These are phyloP conservation scores for Phaseolus coccineus DNA, from an alignment of 331 rosid species.

Conservation along the genomic window DNA sequence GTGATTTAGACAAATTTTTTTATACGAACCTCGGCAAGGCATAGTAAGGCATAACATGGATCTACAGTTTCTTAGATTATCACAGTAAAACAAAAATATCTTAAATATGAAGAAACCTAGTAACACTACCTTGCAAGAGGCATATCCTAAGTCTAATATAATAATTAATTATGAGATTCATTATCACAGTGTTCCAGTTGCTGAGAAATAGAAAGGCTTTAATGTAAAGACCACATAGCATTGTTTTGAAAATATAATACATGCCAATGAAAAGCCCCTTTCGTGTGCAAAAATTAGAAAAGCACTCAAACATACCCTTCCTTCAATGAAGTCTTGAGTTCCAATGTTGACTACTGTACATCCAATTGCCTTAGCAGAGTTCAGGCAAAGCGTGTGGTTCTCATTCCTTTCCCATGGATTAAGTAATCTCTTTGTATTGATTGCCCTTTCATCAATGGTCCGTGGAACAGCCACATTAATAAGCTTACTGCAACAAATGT, in stretches of 20 bases:
- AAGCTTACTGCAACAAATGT: conserved; percentile 75
- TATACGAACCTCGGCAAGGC: not conserved
- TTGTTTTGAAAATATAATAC: not conserved
- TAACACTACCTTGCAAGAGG: not conserved
- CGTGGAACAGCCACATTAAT: conserved; percentile 98
- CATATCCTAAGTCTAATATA: not conserved
- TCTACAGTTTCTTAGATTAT: not conserved
- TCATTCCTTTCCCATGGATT: conserved; percentile 99
- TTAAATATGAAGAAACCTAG: not conserved
- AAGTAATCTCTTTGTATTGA: conserved; percentile 84
- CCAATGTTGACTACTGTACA: conserved; percentile 98
- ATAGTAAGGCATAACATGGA: conserved; percentile 19
- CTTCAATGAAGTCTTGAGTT: conserved; percentile 96
- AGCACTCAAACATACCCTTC: conserved; percentile 73
- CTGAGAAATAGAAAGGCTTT: conserved; percentile 26
- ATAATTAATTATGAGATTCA: not conserved
- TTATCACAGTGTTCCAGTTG: not conserved
- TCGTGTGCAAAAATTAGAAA: not conserved
- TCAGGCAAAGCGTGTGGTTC: conserved; percentile 96
- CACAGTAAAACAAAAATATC: not conserved
- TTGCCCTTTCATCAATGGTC: conserved; percentile 93
- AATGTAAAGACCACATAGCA: not conserved
- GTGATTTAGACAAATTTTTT: not conserved
- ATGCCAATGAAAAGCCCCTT: not conserved
- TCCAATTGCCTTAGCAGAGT: conserved; percentile 99